These are phyloP conservation scores for Penicillium sp. DNA, from an alignment of 2,329 filamentous ascomycete genomes.

Conservation along the genomic window DNA sequence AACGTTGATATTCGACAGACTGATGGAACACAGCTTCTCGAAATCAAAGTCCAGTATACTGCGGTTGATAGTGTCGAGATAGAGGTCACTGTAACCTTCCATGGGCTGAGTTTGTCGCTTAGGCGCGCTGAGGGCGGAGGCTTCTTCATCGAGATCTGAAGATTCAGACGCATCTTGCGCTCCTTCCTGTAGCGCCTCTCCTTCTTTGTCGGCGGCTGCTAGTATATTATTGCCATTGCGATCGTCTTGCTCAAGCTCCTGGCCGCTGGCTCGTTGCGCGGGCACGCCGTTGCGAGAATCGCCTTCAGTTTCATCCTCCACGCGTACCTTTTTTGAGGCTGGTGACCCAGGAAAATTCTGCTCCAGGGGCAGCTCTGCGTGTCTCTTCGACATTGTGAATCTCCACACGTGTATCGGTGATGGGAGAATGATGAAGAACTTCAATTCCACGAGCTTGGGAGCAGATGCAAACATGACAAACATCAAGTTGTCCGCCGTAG, in stretches of 20 bases:
- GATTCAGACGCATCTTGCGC: conserved; percentile 24
- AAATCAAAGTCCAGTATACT: conserved; percentile 96
- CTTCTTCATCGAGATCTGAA: conserved; percentile 36
- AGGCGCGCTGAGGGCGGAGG: conserved; percentile 35
- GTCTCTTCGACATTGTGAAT: conserved; percentile 44
- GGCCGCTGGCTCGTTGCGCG: conserved; percentile 25
- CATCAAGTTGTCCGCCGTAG: neutral
- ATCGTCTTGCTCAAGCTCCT: conserved; percentile 34
- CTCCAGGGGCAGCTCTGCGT: conserved; percentile 43
- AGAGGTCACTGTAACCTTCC: conserved; percentile 88
- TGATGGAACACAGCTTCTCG: conserved; percentile 95
- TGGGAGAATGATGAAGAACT: conserved; percentile 17
- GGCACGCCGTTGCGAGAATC: conserved; percentile 24
- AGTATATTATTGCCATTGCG: conserved; percentile 34
- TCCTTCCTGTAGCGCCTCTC: conserved; percentile 40
- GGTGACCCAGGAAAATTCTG: conserved; percentile 37
- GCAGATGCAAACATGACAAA: neutral
- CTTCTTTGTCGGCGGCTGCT: conserved; percentile 68
- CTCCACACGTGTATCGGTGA: conserved; percentile 4
- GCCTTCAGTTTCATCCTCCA: conserved; percentile 33
- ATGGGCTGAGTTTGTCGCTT: conserved; percentile 69
- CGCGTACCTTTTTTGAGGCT: conserved; percentile 42
- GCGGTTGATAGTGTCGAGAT: conserved; percentile 94
- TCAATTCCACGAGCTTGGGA: conserved; percentile 14
- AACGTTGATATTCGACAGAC: conserved; percentile 95